Percentiles rank a stretch among this genome's conserved stretches.
These are phyloP conservation scores for Coniochaeta pulveracea DNA, from an alignment of 2,329 filamentous ascomycete species.

Conservation along the genomic window DNA sequence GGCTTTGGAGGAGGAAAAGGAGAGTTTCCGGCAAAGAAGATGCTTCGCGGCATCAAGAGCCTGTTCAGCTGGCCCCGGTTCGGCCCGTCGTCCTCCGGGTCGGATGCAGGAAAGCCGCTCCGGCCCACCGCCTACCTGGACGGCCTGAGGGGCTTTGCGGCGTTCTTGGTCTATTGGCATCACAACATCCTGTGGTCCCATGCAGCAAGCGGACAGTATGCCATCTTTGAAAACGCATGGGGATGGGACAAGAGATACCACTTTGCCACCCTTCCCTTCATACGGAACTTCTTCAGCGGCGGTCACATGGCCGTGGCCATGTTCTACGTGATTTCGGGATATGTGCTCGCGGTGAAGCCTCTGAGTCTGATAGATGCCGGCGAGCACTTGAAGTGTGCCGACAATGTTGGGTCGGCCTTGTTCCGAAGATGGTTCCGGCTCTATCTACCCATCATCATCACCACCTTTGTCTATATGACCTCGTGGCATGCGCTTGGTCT, in stretches of 20 bases:
- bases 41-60: conserved; percentile 10
- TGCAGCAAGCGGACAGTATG: conserved; percentile 15
- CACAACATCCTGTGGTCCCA: conserved; percentile 50
- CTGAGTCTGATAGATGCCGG: conserved; percentile 30
- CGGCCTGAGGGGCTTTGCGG: conserved; percentile 54
- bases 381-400: conserved; percentile 25
- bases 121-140: conserved; percentile 51
- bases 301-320: conserved; percentile 47
- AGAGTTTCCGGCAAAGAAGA: conserved; percentile 6
- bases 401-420: conserved; percentile 30
- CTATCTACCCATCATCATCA: conserved; percentile 38
- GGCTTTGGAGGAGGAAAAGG: no score
- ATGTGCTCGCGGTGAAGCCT: conserved; percentile 39
- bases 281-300: conserved; percentile 51
- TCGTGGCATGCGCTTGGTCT: conserved; percentile 41
- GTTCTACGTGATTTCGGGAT: conserved; percentile 40
- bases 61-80: conserved; percentile 2
- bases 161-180: conserved; percentile 53
- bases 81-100: background rate
- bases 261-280: conserved; percentile 39
- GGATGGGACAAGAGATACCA: conserved; percentile 35
- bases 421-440: conserved; percentile 39
- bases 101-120: conserved; percentile 17
- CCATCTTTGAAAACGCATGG: conserved; percentile 40
- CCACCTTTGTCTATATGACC: conserved; percentile 40